These are phyloP conservation scores for Gremmenia infestans DNA, from an alignment of 2,329 filamentous ascomycete species.

Conservation along the genomic window DNA sequence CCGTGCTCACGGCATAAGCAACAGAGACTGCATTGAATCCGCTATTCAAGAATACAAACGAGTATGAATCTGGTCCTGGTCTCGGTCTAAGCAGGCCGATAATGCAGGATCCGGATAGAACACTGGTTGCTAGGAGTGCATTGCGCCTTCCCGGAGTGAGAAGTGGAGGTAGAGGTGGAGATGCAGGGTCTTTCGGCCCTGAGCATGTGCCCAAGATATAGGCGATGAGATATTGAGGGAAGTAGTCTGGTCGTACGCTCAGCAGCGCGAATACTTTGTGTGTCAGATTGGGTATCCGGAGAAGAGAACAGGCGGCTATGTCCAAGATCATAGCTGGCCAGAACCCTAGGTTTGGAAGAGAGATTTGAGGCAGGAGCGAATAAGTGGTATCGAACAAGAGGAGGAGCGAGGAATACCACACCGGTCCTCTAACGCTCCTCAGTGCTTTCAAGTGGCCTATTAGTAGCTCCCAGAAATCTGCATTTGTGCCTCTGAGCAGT, in stretches of 20 bases:
- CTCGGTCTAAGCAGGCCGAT: not conserved
- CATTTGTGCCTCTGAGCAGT: not conserved
- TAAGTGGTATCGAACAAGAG: constrained; percentile 1
- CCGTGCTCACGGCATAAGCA: constrained; percentile 6
- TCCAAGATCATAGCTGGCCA: not conserved
- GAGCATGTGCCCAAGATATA: not conserved
- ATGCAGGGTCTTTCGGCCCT: not conserved
- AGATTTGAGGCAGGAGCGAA: not conserved
- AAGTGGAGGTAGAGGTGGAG: not conserved
- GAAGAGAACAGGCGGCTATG: not conserved
- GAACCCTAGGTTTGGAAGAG: not conserved
- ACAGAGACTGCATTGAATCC: constrained; percentile 1
- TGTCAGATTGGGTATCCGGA: not conserved
- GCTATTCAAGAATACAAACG: not conserved
- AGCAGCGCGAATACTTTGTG: not conserved
- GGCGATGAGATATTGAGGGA: constrained; percentile 3
- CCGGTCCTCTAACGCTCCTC: not conserved
- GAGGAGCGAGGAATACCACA: constrained; percentile 4
- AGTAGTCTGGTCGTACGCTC: not conserved
- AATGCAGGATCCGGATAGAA: not conserved
- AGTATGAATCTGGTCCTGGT: not conserved
- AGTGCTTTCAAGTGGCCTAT: not conserved
- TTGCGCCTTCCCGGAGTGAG: not conserved
- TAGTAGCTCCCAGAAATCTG: not conserved
- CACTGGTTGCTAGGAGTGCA: not conserved